phyloP scores from a whole-genome alignment of 2,329 filamentous ascomycete species.

The Monosporascus sp. region DNA sequence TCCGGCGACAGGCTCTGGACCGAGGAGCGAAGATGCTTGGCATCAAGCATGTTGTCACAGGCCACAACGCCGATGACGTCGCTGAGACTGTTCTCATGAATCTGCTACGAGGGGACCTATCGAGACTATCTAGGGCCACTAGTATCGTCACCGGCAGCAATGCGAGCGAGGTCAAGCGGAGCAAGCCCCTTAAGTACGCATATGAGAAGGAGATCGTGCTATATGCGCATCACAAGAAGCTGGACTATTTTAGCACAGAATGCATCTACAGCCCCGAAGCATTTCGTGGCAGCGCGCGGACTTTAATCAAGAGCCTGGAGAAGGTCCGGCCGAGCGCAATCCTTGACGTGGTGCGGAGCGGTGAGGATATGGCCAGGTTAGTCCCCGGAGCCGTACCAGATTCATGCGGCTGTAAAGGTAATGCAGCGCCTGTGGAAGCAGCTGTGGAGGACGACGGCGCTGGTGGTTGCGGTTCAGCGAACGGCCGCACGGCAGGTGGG shows the following conservation, averaged over 20 bases:
- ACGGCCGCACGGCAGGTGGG: slow-evolving; percentile 60
- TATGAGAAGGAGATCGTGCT: slow-evolving; percentile 99
- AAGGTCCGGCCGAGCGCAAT: slow-evolving; percentile 91
- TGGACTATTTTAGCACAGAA: slow-evolving; percentile 98
- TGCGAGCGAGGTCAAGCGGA: slow-evolving; percentile 84
- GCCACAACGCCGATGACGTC: slow-evolving; percentile 95
- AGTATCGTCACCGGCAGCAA: slow-evolving; percentile 78
- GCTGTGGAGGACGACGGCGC: slow-evolving; percentile 45
- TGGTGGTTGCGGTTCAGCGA: slow-evolving; percentile 71
- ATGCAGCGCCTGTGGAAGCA: slow-evolving; percentile 23
- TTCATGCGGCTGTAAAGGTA: slow-evolving; percentile 42
- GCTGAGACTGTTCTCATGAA: slow-evolving; percentile 99
- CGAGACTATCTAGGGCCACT: slow-evolving; percentile 80
- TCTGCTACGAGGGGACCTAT: slow-evolving; percentile 80
- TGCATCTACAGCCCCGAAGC: slow-evolving; percentile 98
- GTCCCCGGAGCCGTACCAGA: slow-evolving; percentile 56
- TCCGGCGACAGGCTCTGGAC: slow-evolving; percentile 88
- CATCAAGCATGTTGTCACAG: slow-evolving; percentile 91
- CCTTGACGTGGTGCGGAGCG: slow-evolving; percentile 87
- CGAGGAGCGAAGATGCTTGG: slow-evolving; percentile 81
- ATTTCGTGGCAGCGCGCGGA: slow-evolving; percentile 86
- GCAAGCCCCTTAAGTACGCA: slow-evolving; percentile 95
- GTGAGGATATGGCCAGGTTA: slow-evolving; percentile 92
- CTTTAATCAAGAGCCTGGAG: slow-evolving; percentile 91
- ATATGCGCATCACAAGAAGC: slow-evolving; percentile 92